Conservation (phyloP, 1,284 basidiomycete genomes). For the Xerocomus minutiporus region DNA sequence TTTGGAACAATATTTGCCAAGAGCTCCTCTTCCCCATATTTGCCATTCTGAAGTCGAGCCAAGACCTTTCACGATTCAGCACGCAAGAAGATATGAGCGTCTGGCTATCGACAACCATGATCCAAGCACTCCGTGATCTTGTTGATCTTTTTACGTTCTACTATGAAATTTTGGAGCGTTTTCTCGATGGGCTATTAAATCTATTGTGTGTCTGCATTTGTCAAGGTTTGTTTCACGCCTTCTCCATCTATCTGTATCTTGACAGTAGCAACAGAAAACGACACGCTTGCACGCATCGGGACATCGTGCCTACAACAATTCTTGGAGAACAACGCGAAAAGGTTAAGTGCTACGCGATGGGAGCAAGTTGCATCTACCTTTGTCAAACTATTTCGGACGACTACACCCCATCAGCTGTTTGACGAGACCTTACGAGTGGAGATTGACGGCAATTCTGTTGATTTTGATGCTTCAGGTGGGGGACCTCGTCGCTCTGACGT, state of each 20-base stretch:
- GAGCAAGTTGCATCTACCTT: constrained; percentile 92
- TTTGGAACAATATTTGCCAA: constrained; percentile 98
- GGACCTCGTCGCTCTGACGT: background rate
- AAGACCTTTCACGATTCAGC: constrained; percentile 88
- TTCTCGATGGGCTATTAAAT: constrained; percentile 89
- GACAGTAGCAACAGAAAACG: constrained; percentile 68
- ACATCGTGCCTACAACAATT: constrained; percentile 97
- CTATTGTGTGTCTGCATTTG: constrained; percentile 96
- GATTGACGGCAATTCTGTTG: constrained; percentile 57
- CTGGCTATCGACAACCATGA: constrained; percentile 99
- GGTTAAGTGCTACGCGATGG: constrained; percentile 85
- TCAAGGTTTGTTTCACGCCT: constrained; percentile 67
- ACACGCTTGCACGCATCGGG: constrained; percentile 95
- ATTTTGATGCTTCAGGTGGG: constrained; percentile 54
- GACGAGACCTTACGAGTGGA: constrained; percentile 84
- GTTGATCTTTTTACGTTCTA: constrained; percentile 96
- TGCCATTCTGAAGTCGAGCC: constrained; percentile 87
- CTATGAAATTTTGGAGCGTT: constrained; percentile 88
- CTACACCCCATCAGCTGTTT: constrained; percentile 96
- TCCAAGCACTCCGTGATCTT: constrained; percentile 93
- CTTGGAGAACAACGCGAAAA: constrained; percentile 89
- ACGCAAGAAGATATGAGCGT: constrained; percentile 99
- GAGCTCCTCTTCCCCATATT: constrained; percentile 99
- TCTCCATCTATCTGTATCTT: constrained; percentile 4
- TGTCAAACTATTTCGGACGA: constrained; percentile 93